Evolutionary conservation across 2,329 filamentous ascomycete species (phyloP).

Genomic region (Neofusicoccum umdonicola): DNA sequence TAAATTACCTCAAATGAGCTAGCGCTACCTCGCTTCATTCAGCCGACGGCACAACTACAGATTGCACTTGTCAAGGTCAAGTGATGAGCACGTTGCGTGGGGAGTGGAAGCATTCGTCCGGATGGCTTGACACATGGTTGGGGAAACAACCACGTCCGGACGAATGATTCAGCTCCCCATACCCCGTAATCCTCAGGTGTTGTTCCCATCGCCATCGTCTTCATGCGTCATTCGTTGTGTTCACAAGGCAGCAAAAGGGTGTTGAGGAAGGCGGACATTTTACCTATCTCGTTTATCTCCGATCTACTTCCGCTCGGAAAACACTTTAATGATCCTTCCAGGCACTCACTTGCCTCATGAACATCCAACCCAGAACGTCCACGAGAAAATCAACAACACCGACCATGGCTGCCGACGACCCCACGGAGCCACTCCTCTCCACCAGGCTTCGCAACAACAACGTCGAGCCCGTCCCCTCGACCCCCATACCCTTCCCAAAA

Average conservation of each 20-base stretch:
- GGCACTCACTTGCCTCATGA: neutral
- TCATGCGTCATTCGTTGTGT: neutral
- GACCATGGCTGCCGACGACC: neutral
- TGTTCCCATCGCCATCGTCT: no score
- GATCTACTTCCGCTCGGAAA: neutral
- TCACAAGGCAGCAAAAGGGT: neutral
- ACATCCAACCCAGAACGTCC: no score
- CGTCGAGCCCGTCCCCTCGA: neutral
- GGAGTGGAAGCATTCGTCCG: no score
- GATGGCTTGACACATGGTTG: no score
- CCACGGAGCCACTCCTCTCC: neutral
- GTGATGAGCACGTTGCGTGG: no score
- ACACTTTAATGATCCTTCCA: neutral
- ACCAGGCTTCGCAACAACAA: neutral
- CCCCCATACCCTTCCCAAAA: neutral
- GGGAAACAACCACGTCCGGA: no score
- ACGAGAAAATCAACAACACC: neutral
- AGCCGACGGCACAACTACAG: no score
- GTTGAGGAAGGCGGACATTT: neutral
- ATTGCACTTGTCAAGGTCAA: no score
- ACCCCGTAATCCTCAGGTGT: no score
- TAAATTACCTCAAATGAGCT: neutral
- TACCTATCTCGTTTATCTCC: neutral
- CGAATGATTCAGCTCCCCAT: no score
- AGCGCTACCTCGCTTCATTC: neutral